Base-by-base conservation (phyloP, 441 rosid species). In the Pelargonium fulgidum region DNA sequence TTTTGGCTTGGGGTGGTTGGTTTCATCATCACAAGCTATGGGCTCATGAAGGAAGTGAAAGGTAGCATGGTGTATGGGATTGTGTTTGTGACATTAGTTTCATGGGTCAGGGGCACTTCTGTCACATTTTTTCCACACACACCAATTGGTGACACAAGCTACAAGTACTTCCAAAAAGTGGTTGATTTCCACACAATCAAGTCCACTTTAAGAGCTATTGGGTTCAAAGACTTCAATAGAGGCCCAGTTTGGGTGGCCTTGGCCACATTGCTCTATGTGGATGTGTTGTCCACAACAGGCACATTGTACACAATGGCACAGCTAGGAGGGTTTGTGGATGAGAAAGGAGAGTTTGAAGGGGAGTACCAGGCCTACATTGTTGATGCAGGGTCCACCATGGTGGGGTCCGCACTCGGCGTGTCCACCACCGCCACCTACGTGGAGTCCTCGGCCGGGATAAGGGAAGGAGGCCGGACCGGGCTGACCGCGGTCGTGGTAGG, bases 401-500 rank as follows among this genome's bases (percentile, higher is more conserved):
- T 86, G n/a, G 97, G 87, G 2, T 84, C 97, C 0, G 76, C 84
- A 0, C 74, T 93, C 56, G 96, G 98, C 1, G 94, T 87, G 1
- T 78, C 96, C 0, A 81, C 96, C 17, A 75, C 78, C 0, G 85
- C 89, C 4, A 82, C 93, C 1, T 91, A 64, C 26, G 73, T 89
- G n/a, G 98, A 93, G 67, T 91, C 98, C 10, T 85, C 96, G 0
- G 92, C 92, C 0, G 98, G 98, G 22, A 76, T 93, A 4, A 78
- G 79, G 81, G 98, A 93, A 77, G 98, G 98, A 2, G 97, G 98
- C 8, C 85, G 84, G 63, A 93, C 98, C 0, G 96, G 98, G 47
- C 54, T 89, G 69, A 93, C 98, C n/a, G 96, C 93, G 0, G 85
- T 91, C 61, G 65, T 81, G 1, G 67, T 93, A 2, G 92, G 87